phyloP scores from a whole-genome alignment of 345 rosid species.

The Lagerstroemia speciosa region DNA sequence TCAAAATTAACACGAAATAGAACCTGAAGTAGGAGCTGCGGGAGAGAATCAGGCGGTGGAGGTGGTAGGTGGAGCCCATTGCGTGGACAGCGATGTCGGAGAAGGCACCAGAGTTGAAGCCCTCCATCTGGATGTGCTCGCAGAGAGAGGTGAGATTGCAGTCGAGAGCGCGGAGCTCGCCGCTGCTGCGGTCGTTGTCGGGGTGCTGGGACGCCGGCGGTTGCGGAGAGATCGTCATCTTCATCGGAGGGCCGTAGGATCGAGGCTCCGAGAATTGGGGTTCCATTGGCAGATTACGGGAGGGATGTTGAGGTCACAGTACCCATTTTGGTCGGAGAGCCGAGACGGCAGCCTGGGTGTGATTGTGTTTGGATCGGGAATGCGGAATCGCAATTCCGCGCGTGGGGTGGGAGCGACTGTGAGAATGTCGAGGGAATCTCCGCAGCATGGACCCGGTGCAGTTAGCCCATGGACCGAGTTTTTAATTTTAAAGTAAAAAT shows the following conservation, averaged over 20 bases:
- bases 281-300: not conserved
- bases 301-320: not conserved
- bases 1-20: not conserved
- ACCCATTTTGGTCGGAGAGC: not conserved
- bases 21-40: conserved; percentile 96
- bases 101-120: conserved; percentile 74
- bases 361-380: not conserved
- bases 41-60: conserved; percentile 88
- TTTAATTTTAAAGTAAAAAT: too few relatives aligned
- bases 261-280: conserved; percentile 9
- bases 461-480: not conserved
- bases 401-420: not conserved
- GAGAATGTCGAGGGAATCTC: not conserved
- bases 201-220: conserved; percentile 36
- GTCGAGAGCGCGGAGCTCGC: conserved; percentile 67
- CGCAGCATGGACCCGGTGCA: not conserved
- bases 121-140: conserved; percentile 83
- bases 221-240: conserved; percentile 4
- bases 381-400: not conserved
- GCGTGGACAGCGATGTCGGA: conserved; percentile 80
- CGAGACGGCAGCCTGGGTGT: not conserved
- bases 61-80: conserved; percentile 80
- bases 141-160: conserved; percentile 86
- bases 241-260: conserved; percentile 5
- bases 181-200: conserved; percentile 57